Base-by-base conservation (phyloP, 2,329 filamentous ascomycete genomes). In the Alternaria sp. region DNA sequence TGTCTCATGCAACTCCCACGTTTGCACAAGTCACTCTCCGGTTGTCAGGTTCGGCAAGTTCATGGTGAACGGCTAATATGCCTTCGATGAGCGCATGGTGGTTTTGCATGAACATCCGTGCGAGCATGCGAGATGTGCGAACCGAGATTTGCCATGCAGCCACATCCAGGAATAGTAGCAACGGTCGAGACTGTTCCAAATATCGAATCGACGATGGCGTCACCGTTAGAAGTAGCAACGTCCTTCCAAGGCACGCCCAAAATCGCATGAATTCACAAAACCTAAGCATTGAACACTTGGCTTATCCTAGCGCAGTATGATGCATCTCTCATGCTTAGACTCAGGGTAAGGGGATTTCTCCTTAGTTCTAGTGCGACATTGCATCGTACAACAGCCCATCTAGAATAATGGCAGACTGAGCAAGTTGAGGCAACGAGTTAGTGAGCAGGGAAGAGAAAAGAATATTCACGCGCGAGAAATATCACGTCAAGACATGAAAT, bases 81-180 rank as follows among this genome's bases (percentile, higher is more conserved):
- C 39, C 8, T 22, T 22, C 18, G 20, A 41, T 18, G 11, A 41
- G 39, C 38, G 38, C 38, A 20, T 20, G 38, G 42, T 16, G 14
- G 43, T 28, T 16, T 51, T 16, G 9, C 22, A 39, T 51, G 24
- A 16, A 51, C 34, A 14, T 51, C 47, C 47, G 20, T 51, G 47
- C 32, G 47, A 36, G 32, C 14, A 51, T 7, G 20, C 30, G 20
- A 51, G 30, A 34, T 1, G 16, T n/a, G 12, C 18, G 20, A 51
- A 39, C 34, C 34, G 48, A 51, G 32, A 39, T 48, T 48, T 22
- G 46, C 12, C 18, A 48, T 48, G 46, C 46, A 48, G 30, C 30
- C 46, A 28, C 18, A 36, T 5, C 30, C 30, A 34, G 12, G 46
- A 36, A 48, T 4, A 48, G 46, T 12, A 22, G n/a, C 20, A 34